Base-by-base conservation (phyloP, 2,329 filamentous ascomycete species). In the Trichophyton benhamiae region DNA sequence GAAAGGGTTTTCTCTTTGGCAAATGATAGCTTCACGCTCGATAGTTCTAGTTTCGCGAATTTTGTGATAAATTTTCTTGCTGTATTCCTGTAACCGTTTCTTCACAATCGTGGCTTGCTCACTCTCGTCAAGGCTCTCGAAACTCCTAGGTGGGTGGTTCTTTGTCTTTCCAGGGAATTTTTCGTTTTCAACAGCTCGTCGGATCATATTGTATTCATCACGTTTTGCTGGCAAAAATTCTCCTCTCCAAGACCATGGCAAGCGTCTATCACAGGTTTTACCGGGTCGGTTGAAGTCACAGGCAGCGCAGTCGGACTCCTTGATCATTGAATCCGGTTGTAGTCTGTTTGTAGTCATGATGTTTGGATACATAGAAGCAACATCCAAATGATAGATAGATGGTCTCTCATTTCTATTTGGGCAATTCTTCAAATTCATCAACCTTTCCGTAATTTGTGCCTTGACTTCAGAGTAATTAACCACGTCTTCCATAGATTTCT, bases 301-400 rank as follows among this genome's bases (percentile, higher is more conserved):
- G 9, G 94, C 91, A 2, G 94, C 94, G 69, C 95, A 99, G 68
- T 96, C 90, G 0, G 91, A 89, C 72, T 99, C 95, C 57, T 92
- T 80, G 60, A 99, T 95, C 91, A 99, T 95, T n/a, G 94, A 97
- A 74, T 99, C 94, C 0, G 94, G 94, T 68, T 99, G 94, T 55
- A 99, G 76, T 72, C 94, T 88, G 74, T 99, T 99, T 0, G 94
- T 99, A 1, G 95, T 99, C 95, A 99, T 99, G 73, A 99, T 99
- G 74, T 99, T 99, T 8, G 94, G 94, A 72, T 99, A 99, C 94
- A 99, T 99, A 63, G 94, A 96, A 17, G 94, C 94, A 62, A 99
- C 95, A 71, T 99, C 94, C 76, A 99, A 79, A 80, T 99, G 94
- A 76, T 99, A 99, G 66, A 99, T 99, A 36, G 95, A 82, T 3